Percentiles rank a stretch among this genome's conserved stretches.
Conservation (phyloP, 2,329 filamentous ascomycete species). For the Ophiostoma novo-ulmi region DNA sequence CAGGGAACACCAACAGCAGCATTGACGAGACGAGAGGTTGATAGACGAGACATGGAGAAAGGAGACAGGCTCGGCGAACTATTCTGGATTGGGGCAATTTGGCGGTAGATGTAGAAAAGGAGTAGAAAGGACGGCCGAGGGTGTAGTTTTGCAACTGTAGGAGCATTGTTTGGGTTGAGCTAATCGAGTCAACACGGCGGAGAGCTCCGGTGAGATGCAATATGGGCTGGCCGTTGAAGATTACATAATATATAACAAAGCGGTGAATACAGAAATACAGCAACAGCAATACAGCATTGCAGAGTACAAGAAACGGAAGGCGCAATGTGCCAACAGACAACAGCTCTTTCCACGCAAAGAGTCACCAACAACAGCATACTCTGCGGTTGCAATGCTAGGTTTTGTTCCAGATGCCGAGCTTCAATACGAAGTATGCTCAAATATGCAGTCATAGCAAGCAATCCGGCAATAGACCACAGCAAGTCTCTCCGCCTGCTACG, state of each 20-base stretch:
- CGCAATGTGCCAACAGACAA: too few species aligned
- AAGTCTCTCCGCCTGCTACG: not conserved
- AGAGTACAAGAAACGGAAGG: not conserved
- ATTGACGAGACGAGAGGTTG: not conserved
- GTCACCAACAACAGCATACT: too few species aligned
- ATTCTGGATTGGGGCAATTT: not conserved
- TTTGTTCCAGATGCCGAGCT: not conserved
- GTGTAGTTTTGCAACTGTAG: not conserved
- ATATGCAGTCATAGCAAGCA: too few species aligned
- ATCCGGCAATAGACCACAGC: not conserved
- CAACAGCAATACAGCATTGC: too few species aligned
- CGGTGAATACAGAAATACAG: too few species aligned
- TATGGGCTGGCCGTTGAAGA: not conserved
- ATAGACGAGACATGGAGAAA: not conserved
- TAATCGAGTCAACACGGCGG: not conserved
- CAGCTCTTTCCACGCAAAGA: too few species aligned
- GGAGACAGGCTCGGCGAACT: not conserved
- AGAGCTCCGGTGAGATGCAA: not conserved
- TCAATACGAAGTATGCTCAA: not conserved
- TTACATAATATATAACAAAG: not conserved
- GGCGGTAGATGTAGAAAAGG: conserved; percentile 1
- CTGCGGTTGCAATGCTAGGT: too few species aligned
- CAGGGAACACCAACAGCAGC: too few species aligned
- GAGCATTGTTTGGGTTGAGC: too few species aligned
- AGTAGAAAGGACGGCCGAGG: not conserved